Evolutionary conservation across 1,284 basidiomycete genomes (phyloP), one percentile per base, ranked within the genome.

Genomic region (Filobasidium uniguttulatum): DNA sequence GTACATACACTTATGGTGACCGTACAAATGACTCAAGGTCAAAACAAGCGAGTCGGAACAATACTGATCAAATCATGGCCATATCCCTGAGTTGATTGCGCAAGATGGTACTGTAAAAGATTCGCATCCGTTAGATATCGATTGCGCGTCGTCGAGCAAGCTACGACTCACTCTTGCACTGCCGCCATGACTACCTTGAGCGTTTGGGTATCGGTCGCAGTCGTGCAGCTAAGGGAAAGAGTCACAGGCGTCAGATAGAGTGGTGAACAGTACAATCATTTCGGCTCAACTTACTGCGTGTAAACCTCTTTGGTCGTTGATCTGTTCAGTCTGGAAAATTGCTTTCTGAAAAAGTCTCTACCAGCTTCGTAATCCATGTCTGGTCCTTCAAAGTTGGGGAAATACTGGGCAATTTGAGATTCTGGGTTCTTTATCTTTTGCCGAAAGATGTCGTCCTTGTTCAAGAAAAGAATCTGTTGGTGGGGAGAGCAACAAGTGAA

Each of bases 161-260:
- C 9, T 2, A n/a, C 12, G 5, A 48, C 48, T 40, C 30, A 44
- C 50, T 44, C 55, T 48, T 56, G 55, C 12, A 87, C 86, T 55
- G 87, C 86, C 55, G 83, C 83, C 89, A 96, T 93, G 33, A 94
- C 85, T 26, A 91, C 87, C 61, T 84, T 75, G 53, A 96, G 71
- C 73, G 91, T 76, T n/a, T 77, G 83, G 1, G 87, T 90, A 71
- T 96, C 89, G 38, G 90, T 91, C 17, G 91, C 91, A 33, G 85
- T 93, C 31, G 91, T 94, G 55, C 83, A 81, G 66, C 85, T 90
- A 51, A n/a, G n/a, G n/a, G n/a, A n/a, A 2, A 30, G 7, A 47
- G 5, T n/a, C 4, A 25, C 34, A 15, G 20, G 19, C 15, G 14
- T 25, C 17, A 40, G 12, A 17, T 19, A 19, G 1, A 44, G 2